Conservation (phyloP, 129 eudicot genomes). For the Pseudognaphalium luteoalbum region DNA sequence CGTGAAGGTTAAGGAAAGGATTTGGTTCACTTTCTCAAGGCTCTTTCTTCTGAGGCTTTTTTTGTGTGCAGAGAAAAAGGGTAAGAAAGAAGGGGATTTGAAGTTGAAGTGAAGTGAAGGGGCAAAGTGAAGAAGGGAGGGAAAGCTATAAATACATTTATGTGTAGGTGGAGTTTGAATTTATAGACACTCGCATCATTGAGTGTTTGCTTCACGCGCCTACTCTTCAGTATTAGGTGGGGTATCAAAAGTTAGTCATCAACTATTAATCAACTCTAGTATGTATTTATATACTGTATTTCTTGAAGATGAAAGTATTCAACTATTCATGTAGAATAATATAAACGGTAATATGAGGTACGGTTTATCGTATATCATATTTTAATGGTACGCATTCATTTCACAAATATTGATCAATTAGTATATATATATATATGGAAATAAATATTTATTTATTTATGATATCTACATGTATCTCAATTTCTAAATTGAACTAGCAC, state of each 20-base stretch:
- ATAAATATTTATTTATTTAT: too few relatives aligned
- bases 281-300: too few relatives aligned
- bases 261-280: too few relatives aligned
- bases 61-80: slow-evolving; percentile 34
- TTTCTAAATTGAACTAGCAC: too few relatives aligned
- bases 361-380: too few relatives aligned
- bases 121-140: slow-evolving; percentile 30
- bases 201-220: not conserved
- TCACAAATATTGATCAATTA: too few relatives aligned
- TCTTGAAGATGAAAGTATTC: too few relatives aligned
- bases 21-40: slow-evolving; percentile 73
- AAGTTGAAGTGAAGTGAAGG: slow-evolving; percentile 38
- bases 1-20: slow-evolving; percentile 83
- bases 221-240: not conserved
- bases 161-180: not conserved
- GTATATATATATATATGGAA: too few relatives aligned
- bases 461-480: too few relatives aligned
- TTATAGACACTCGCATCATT: not conserved
- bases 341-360: too few relatives aligned
- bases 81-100: slow-evolving; percentile 8
- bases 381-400: too few relatives aligned
- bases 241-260: not conserved
- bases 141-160: slow-evolving; percentile 40
- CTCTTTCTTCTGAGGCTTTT: slow-evolving; percentile 44
- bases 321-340: too few relatives aligned